A percentile compares a stretch with the other conserved stretches of the same genome.
Evolutionary conservation across 345 rosid species (phyloP).

Genomic region (Eucalyptus polyanthemos): DNA sequence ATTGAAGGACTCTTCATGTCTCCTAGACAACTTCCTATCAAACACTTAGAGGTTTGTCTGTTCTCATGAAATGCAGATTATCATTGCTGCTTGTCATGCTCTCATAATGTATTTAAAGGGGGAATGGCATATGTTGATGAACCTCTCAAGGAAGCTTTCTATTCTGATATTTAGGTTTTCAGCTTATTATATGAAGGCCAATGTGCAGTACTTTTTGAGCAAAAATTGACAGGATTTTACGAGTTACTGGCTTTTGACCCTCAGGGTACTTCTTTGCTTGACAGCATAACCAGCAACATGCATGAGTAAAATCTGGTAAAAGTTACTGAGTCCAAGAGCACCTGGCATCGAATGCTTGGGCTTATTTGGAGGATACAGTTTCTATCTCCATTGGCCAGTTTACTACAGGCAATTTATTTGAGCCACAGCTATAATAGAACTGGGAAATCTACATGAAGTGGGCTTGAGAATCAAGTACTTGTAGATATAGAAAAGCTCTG

Average conservation of each 20-base stretch:
- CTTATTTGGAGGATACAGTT: background rate
- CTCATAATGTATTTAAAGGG: background rate
- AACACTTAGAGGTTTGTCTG: slow-evolving; percentile 35
- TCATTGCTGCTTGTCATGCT: background rate
- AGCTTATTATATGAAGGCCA: background rate
- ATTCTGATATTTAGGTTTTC: background rate
- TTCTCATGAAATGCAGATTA: background rate
- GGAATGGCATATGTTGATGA: background rate
- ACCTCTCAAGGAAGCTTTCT: background rate
- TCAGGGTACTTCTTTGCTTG: background rate
- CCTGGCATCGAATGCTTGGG: background rate
- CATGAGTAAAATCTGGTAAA: background rate
- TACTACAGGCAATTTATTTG: background rate
- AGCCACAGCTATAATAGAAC: background rate
- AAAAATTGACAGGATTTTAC: background rate
- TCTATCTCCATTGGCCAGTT: background rate
- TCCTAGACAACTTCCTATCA: slow-evolving; percentile 36
- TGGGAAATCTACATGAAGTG: background rate
- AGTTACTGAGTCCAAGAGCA: background rate
- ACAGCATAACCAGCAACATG: background rate
- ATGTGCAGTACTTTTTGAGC: background rate
- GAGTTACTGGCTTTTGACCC: background rate
- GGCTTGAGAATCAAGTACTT: background rate
- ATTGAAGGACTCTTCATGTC: slow-evolving; percentile 53
- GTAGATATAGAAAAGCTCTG: background rate